A percentile compares a stretch with the other conserved stretches of the same genome.
These are phyloP conservation scores for Paulownia fortunei DNA, from an alignment of 257 asterid genomes.

Conservation along the genomic window DNA sequence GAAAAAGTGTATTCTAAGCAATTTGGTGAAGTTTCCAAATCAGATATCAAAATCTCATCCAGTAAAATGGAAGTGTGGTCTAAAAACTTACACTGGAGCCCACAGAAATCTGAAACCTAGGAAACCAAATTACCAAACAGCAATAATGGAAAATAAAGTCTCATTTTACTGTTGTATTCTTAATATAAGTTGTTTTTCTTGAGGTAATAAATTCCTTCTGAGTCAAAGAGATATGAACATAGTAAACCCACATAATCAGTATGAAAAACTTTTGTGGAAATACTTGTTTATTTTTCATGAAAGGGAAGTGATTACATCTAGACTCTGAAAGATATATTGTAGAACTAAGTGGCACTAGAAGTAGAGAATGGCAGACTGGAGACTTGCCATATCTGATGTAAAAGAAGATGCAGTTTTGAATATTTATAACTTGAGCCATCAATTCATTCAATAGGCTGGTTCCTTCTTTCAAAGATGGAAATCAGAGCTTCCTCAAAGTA, in stretches of 20 bases:
- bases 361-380: neutral
- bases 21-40: neutral
- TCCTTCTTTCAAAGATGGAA: neutral
- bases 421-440: neutral
- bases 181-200: neutral
- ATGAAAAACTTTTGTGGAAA: neutral
- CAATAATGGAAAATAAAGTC: neutral
- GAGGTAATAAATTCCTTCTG: neutral
- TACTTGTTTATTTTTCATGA: neutral
- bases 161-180: neutral
- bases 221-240: neutral
- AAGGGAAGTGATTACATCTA: neutral
- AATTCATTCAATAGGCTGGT: conserved; percentile 1
- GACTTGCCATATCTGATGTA: neutral
- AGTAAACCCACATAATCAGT: neutral
- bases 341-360: neutral
- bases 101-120: neutral
- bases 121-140: neutral
- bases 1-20: neutral
- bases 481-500: neutral
- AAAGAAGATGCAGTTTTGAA: neutral
- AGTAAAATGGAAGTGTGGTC: neutral
- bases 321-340: neutral
- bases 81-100: neutral
- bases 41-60: conserved; percentile 1